A percentile compares a stretch with the other conserved stretches of the same genome.
Evolutionary conservation across 108 stramenopile species (phyloP).

Genomic region (Fistulifera solaris): DNA sequence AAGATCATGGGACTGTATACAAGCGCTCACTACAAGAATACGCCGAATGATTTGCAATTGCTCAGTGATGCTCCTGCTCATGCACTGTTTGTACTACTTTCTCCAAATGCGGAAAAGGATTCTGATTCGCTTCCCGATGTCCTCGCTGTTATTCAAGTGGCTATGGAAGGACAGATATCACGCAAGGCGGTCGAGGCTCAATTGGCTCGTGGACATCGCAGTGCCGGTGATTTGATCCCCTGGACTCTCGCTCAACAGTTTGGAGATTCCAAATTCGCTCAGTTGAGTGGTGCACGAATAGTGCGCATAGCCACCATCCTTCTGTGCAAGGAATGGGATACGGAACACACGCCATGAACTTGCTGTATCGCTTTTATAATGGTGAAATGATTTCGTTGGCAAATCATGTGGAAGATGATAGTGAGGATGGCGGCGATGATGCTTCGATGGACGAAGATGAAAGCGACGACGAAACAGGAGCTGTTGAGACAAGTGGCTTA

Average conservation of each 20-base stretch:
- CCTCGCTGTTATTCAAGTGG: conserved; percentile 84
- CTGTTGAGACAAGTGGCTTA: conserved; percentile 35
- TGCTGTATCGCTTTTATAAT: conserved; percentile 89
- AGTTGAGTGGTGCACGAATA: conserved; percentile 91
- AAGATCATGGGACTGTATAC: conserved; percentile 96
- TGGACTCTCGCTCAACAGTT: conserved; percentile 99
- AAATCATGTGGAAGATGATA: conserved; percentile 31
- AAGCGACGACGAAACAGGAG: conserved; percentile 19
- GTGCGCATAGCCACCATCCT: conserved; percentile 98
- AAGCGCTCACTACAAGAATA: conserved; percentile 98
- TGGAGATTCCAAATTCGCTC: conserved; percentile 93
- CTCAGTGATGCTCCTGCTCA: conserved; percentile 98
- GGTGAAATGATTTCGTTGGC: conserved; percentile 84
- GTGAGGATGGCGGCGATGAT: conserved; percentile 26
- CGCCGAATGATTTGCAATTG: conserved; percentile 98
- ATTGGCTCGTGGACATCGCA: conserved; percentile 87
- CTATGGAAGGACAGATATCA: conserved; percentile 93
- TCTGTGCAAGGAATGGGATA: conserved; percentile 98
- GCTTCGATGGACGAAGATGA: conserved; percentile 30
- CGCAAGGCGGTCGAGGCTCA: conserved; percentile 89
- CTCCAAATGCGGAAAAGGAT: conserved; percentile 84
- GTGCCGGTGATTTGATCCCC: conserved; percentile 96
- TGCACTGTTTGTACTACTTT: conserved; percentile 91
- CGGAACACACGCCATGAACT: conserved; percentile 85
- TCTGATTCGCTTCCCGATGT: conserved; percentile 70